Evolutionary conservation across 306 rosid genomes (phyloP), one percentile per base, ranked within the genome.

Genomic region (Cicer chorassanicum): DNA sequence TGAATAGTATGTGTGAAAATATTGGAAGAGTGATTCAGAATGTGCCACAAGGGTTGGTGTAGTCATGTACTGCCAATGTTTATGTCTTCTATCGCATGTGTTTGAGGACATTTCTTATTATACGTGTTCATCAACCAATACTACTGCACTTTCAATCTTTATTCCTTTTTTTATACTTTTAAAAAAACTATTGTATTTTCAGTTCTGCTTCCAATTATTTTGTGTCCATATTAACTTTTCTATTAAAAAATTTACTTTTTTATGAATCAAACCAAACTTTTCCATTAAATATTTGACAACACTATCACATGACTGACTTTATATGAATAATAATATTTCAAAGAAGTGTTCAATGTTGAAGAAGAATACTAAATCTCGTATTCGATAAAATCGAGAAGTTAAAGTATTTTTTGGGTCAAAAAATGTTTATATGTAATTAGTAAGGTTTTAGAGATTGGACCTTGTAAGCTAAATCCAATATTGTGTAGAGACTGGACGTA

Each of bases 11-110:
- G 65, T 11, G 42, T 11, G 42, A 15, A 34, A 59, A 34, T 11
- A 29, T 24, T 55, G 16, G 56, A 53, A 11, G 59, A 48, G 62
- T 9, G 62, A 55, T 55, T 55, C 18, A 29, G 65, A 59, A 59
- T 59, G 65, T 34, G 65, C 40, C 65, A 59, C 65, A 59, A 29
- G 34, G 65, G 43, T 18, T 29, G 5, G 5, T 53, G 10, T 29
- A 29, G 34, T 29, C 34, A 29, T 41, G 24, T 50, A 50, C 56
- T n/a, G 5, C 2, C 21, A 50, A 14, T 50, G 56, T 50, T 24
- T 51, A 14, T 50, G 56, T 50, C 59, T 51, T 51, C 18, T 50
- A n/a, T 10, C 38, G 0, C 34, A 56, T 56, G 61, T 56, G 40
- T 56, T 21, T 56, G 63, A 56, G 62, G 11, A 45, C 51, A 14